phyloP scores from a whole-genome alignment of 106 monocot species.

The Acorus calamus region DNA sequence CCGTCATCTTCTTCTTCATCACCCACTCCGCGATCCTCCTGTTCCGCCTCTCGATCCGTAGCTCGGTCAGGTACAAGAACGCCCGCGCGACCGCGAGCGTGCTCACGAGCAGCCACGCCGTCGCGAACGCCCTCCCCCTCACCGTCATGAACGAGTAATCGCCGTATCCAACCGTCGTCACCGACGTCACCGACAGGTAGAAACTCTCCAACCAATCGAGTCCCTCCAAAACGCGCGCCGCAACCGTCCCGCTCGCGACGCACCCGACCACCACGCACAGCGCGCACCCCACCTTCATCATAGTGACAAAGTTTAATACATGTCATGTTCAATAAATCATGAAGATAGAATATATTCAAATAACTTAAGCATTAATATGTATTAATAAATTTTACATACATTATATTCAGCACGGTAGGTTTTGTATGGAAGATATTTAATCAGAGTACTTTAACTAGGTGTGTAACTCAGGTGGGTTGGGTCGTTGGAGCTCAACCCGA shows the following conservation, averaged over 20 bases:
- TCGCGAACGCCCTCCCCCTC: constrained; percentile 19
- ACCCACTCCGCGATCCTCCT: constrained; percentile 12
- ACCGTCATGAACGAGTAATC: constrained; percentile 19
- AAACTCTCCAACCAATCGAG: constrained; percentile 19
- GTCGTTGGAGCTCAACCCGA: too few relatives aligned
- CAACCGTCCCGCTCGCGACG: constrained; percentile 12
- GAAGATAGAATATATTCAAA: too few relatives aligned
- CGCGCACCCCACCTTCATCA: too few relatives aligned
- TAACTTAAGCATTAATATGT: too few relatives aligned
- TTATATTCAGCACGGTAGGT: too few relatives aligned
- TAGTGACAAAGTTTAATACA: too few relatives aligned
- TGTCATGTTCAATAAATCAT: too few relatives aligned
- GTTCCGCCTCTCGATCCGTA: constrained; percentile 24
- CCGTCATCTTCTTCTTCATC: constrained; percentile 15
- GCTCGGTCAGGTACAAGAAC: constrained; percentile 21
- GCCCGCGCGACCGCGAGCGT: constrained; percentile 15
- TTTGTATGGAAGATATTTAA: too few relatives aligned
- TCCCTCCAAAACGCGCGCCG: constrained; percentile 15
- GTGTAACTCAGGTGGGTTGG: too few relatives aligned
- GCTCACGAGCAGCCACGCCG: constrained; percentile 23
- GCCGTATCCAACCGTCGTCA: constrained; percentile 25
- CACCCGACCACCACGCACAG: constrained; percentile 3
- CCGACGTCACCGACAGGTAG: constrained; percentile 22
- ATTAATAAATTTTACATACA: too few relatives aligned
- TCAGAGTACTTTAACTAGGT: too few relatives aligned